A percentile compares a stretch with the other conserved stretches of the same genome.
Conservation (phyloP, 2,329 filamentous ascomycete species). For the Aspergillus phoenicis region DNA sequence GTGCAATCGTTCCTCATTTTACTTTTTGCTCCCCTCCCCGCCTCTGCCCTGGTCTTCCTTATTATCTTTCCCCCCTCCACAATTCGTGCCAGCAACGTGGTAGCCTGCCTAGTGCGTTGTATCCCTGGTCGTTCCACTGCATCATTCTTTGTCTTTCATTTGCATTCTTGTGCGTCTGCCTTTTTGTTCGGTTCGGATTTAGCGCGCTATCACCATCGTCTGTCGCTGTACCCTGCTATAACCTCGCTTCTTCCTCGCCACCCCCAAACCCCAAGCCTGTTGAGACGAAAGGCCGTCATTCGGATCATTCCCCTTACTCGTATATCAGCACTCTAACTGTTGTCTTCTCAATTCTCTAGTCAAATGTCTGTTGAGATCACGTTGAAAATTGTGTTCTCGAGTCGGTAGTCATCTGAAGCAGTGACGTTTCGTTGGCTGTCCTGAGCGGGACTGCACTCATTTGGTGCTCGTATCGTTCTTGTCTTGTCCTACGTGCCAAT, state of each 20-base stretch:
- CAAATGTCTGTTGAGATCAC: neutral
- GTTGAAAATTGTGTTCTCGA: neutral
- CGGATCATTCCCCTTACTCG: neutral
- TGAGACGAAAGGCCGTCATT: constrained; percentile 3
- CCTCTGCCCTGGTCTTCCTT: constrained; percentile 15
- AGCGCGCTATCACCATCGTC: constrained; percentile 21
- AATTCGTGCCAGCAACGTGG: constrained; percentile 20
- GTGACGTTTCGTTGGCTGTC: neutral
- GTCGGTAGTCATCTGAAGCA: neutral
- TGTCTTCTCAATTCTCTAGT: neutral
- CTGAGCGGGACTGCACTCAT: neutral
- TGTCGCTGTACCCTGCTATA: constrained; percentile 2
- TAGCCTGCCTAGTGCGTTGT: constrained; percentile 16
- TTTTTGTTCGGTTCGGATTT: constrained; percentile 19
- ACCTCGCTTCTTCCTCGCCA: constrained; percentile 5
- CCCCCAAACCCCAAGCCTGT: neutral
- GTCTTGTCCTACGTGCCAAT: neutral
- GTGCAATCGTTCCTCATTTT: constrained; percentile 10
- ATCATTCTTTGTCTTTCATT: constrained; percentile 15
- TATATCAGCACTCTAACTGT: neutral
- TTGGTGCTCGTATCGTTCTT: neutral
- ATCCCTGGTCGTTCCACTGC: constrained; percentile 21
- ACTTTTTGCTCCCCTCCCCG: constrained; percentile 8
- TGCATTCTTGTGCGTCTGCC: constrained; percentile 19
- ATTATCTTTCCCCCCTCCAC: constrained; percentile 11